Evolutionary conservation across 2,329 filamentous ascomycete genomes (phyloP).

Genomic region (Scolecobasidium constrictum): DNA sequence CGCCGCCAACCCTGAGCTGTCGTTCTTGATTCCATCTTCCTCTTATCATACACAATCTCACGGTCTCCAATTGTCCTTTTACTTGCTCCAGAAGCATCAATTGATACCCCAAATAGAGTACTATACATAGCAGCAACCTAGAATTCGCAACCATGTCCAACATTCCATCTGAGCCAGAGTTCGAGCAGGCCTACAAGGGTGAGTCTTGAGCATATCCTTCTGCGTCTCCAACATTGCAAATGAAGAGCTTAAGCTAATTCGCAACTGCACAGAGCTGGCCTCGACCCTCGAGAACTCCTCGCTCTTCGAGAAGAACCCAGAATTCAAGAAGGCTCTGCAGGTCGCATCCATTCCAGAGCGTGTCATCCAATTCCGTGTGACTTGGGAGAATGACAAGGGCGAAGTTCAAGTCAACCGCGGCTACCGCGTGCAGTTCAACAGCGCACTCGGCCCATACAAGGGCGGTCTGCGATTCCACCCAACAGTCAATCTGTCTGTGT

Average conservation of each 20-base stretch:
- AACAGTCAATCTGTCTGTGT: slow-evolving; percentile 61
- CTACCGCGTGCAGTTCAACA: slow-evolving; percentile 98
- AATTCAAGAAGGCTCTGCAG: slow-evolving; percentile 83
- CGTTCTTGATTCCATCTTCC: not conserved
- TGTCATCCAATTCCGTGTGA: slow-evolving; percentile 91
- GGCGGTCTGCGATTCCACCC: slow-evolving; percentile 93
- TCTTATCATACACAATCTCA: not conserved
- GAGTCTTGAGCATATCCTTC: slow-evolving; percentile 22
- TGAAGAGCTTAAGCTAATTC: not conserved
- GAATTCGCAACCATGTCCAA: slow-evolving; percentile 72
- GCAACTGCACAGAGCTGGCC: slow-evolving; percentile 59
- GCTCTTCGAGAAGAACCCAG: slow-evolving; percentile 87
- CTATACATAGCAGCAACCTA: too few species aligned
- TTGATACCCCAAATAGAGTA: too few species aligned
- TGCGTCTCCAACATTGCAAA: not conserved
- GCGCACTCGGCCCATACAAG: slow-evolving; percentile 94
- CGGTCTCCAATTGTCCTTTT: not conserved
- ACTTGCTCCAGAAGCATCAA: too few species aligned
- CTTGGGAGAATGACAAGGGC: slow-evolving; percentile 93
- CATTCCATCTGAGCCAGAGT: slow-evolving; percentile 83
- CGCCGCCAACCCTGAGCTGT: not conserved
- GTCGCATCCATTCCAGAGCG: slow-evolving; percentile 89
- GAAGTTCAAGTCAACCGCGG: slow-evolving; percentile 85
- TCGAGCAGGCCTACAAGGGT: slow-evolving; percentile 98
- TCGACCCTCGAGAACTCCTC: slow-evolving; percentile 89